Base-by-base conservation (phyloP, 148 eudicot genomes). In the Heliosperma pusillum region DNA sequence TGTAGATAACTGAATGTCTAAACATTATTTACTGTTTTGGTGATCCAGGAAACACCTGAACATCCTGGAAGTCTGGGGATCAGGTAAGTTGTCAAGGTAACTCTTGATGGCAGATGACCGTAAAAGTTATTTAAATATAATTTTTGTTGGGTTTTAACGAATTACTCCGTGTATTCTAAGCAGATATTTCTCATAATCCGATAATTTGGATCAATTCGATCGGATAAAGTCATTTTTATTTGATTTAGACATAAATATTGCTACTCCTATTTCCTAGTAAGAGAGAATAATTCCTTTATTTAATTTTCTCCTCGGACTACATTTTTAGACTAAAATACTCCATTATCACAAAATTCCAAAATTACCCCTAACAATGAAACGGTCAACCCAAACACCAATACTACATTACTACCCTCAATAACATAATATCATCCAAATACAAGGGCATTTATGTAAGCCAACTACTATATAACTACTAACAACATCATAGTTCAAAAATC, bases 401-500 rank as follows among this genome's bases (percentile, higher is more conserved):
- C 25, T 21, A 59, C 9, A 57, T 5, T 25, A 25, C 25, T 21
- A 59, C 17, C 20, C 4, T 10, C 45, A 36, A 66, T 0, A 25
- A 1, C 19, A 50, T 10, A 73, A 61, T 36, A 40, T 3, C 1
- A 16, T 3, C 29, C 63, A 73, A 73, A 5, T 16, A 1, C 8
- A 55, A 15, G 78, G 78, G 71, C 44, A 66, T 21, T 53, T n/a
- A n/a, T 0, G 64, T 27, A 53, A 27, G 30, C 13, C 33, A 36
- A 55, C 3, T 30, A 0, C 78, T 75, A 66, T 75, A 52, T n/a
- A 52, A 53, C 7, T 20, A 70, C 7, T 24, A 42, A 7, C n/a
- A 50, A 36, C 20, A 65, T 19, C 70, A 50, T 4, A 75, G 8
- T 66, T 12, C 33, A 42, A 75, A 19, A 44, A 57, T 30, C 53